Percentiles rank a stretch among this genome's conserved stretches.
Conservation (phyloP, 345 rosid species). For the Kernera saxatilis region DNA sequence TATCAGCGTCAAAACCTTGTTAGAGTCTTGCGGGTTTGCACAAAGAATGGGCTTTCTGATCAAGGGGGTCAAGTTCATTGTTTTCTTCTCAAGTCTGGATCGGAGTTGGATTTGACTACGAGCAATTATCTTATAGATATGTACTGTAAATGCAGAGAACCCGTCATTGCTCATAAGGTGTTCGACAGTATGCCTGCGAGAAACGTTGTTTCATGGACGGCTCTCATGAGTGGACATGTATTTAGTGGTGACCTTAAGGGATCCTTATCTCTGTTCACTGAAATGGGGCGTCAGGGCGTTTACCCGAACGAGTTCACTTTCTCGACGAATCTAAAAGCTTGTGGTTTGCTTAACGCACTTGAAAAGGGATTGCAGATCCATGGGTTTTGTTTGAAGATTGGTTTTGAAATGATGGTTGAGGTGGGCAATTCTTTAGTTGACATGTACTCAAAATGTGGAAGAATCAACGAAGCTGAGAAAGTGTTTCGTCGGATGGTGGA, state of each 20-base stretch:
- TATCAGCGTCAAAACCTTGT: conserved; percentile 49
- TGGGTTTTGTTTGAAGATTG: conserved; percentile 48
- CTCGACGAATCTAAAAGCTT: conserved; percentile 67
- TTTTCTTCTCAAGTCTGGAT: conserved; percentile 38
- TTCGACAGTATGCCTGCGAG: conserved; percentile 61
- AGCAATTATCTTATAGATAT: conserved; percentile 52
- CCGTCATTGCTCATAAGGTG: conserved; percentile 43
- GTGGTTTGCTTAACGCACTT: conserved; percentile 41
- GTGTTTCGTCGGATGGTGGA: conserved; percentile 44
- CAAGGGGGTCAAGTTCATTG: conserved; percentile 65
- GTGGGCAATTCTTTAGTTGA: conserved; percentile 76
- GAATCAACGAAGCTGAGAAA: conserved; percentile 45
- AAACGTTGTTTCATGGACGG: conserved; percentile 82
- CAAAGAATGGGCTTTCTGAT: conserved; percentile 39
- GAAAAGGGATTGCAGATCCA: conserved; percentile 65
- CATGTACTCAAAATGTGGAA: conserved; percentile 78
- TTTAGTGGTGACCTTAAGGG: conserved; percentile 36
- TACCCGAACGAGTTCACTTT: conserved; percentile 77
- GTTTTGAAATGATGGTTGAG: conserved; percentile 44
- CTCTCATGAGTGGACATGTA: conserved; percentile 72
- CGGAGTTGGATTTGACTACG: conserved; percentile 37
- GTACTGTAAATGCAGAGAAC: conserved; percentile 56
- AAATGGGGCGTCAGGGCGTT: conserved; percentile 41
- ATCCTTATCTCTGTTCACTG: conserved; percentile 41
- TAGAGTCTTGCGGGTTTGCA: conserved; percentile 42